Base-by-base conservation (phyloP, 352 stramenopile genomes). In the Globisporangium lucens region DNA sequence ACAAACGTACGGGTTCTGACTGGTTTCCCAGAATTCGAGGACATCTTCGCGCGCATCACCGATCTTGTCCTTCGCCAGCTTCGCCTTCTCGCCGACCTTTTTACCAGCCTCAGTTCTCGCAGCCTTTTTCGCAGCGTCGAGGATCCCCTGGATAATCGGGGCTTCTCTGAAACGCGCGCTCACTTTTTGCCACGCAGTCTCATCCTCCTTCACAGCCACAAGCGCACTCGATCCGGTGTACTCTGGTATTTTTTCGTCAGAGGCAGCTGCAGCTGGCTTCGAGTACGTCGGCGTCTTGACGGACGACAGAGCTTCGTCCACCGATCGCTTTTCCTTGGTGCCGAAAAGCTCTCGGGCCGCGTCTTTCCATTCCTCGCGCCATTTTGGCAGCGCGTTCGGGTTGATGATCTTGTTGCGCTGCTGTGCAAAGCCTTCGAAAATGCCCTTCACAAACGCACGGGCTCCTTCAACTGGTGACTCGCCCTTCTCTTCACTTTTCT, bases 1-100 rank as follows among this genome's bases (percentile, higher is more conserved):
- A 30, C 24, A 29, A 52, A 81, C 77, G 57, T 96, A 97, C 63
- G 97, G 97, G 87, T 99, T 99, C 79, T 99, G 97, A 74, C 91
- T 98, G 51, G 97, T 99, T 75, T 99, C 97, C 97, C 97, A 99
- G 65, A 97, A 92, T 80, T 99, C 97, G 10, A 90, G 76, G 1
- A 89, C 89, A 49, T 97, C 89, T 76, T 95, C 84, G 24, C 82
- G 82, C 29, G 83, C 85, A 58, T 97, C 89, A 49, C 80, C 85
- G 43, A 94, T 74, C 71, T 94, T 95, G 67, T 94, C 76, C 55
- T 88, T 91, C 6, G 88, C 85, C 38, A 80, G 72, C 75, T 92
- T 93, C 20, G 87, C 89, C 20, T 68, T 91, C 66, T 86, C 72
- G 12, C 84, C 79, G 29, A 93, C 78, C 65, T 84, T 90, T 67